Conservation (phyloP, 176 grass and related monocot genomes). For the Triticum urartu region DNA sequence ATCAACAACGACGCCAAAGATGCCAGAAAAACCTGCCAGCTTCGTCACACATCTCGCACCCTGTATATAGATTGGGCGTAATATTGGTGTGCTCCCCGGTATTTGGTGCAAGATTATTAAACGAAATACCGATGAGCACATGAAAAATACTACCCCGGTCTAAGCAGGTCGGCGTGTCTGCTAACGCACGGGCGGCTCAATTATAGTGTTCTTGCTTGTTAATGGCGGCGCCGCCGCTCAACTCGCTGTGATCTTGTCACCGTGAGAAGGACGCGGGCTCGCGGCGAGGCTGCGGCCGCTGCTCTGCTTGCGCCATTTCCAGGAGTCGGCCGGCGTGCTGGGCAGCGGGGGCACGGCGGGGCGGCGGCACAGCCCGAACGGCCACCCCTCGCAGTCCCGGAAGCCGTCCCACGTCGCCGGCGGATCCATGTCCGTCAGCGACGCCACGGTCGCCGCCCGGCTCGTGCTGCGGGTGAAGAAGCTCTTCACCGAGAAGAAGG, state of each 20-base stretch:
- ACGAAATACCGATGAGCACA: not conserved
- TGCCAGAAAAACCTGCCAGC: no score
- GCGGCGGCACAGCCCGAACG: conserved; percentile 79
- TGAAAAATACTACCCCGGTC: not conserved
- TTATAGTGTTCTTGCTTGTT: not conserved
- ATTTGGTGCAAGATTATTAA: not conserved
- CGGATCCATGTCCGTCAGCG: conserved; percentile 38
- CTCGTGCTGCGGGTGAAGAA: conserved; percentile 78
- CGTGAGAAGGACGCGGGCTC: conserved; percentile 27
- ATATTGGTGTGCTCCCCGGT: not conserved
- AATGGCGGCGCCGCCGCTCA: not conserved
- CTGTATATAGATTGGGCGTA: no score
- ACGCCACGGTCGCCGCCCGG: conserved; percentile 45
- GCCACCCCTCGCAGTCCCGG: conserved; percentile 84
- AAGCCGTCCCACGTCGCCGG: conserved; percentile 51
- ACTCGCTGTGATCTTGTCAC: not conserved
- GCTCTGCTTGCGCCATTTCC: conserved; percentile 80
- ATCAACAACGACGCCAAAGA: no score
- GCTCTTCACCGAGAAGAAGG: conserved; percentile 89
- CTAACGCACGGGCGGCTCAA: no score
- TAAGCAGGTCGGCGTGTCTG: not conserved
- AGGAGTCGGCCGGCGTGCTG: conserved; percentile 67
- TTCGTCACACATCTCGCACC: no score
- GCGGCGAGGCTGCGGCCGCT: conserved; percentile 25
- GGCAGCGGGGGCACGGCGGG: conserved; percentile 70